Evolutionary conservation across 1,284 basidiomycete species (phyloP), one percentile per base, ranked within the genome.

Genomic region (Marasmius fiardii): DNA sequence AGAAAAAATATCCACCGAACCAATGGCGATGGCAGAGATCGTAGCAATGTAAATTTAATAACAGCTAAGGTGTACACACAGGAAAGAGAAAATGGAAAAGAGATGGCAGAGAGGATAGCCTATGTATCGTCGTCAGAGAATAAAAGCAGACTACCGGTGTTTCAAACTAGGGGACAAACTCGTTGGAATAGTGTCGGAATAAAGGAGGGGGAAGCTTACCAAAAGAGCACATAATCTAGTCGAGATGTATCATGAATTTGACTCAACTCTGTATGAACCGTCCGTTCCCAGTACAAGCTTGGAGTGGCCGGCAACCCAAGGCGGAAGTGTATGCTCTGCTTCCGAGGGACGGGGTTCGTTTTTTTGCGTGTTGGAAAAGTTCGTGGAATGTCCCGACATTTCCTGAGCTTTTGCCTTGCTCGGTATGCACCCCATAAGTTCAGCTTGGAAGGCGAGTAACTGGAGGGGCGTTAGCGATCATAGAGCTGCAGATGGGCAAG

Each of bases 351-450:
- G 24, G 24, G 53, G 11, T 43, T 49, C 34, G 39, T 41, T 18
- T 24, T 6, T 34, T 14, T n/a, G 2, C 20, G 37, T 52, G 8
- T 16, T 11, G 18, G 28, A 18, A 7, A 24, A 11, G 10, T 16
- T 52, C 50, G n/a, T 34, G 24, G 43, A 28, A 37, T 55, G 52
- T 18, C 51, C 45, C 18, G 20, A 14, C 51, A 57, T 55, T 28
- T 55, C 53, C 33, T 44, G 35, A 23, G 50, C 60, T 10, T 60
- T 59, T 49, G 71, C 68, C 63, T 76, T 78, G 67, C 76, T 79
- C 24, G 74, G 71, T 56, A 74, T 73, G 62, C 76, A 78, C 50
- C 76, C 76, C 76, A 78, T 68, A 12, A 24, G 48, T 53, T 16
- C 23, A 34, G 4, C 26, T 44, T 20, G 26, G 14, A 10, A 3